These are phyloP conservation scores for Protostelium mycophagum DNA, from an alignment of 78 protist species.

Conservation along the genomic window DNA sequence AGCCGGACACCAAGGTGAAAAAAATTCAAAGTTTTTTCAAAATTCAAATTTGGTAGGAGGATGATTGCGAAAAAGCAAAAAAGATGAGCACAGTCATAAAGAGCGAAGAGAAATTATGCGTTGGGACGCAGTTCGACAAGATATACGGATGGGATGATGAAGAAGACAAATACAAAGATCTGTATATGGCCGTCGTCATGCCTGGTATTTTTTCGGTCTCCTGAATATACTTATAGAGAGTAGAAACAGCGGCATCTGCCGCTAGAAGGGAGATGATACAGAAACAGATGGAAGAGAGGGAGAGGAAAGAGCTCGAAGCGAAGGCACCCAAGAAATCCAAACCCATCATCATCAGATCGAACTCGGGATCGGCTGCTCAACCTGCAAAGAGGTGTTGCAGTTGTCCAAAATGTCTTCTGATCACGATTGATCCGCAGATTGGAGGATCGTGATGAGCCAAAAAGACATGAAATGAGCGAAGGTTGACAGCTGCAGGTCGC, in stretches of 20 bases:
- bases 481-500: too few species aligned
- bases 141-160: not conserved
- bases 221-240: too few species aligned
- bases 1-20: not conserved
- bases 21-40: too few species aligned
- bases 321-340: not conserved
- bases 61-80: not conserved
- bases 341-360: too few species aligned
- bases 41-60: too few species aligned
- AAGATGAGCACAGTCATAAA: not conserved
- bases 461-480: too few species aligned
- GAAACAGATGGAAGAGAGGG: not conserved
- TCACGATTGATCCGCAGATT: too few species aligned
- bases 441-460: too few species aligned
- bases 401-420: too few species aligned
- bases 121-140: not conserved
- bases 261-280: not conserved
- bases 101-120: not conserved
- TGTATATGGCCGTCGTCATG: not conserved
- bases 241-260: not conserved
- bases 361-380: too few species aligned
- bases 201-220: too few species aligned
- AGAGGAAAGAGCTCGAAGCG: not conserved
- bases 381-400: too few species aligned
- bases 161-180: not conserved